Evolutionary conservation across 2,329 filamentous ascomycete genomes (phyloP), one percentile per base, ranked within the genome.

Genomic region (Cryoendolithus antarcticus): DNA sequence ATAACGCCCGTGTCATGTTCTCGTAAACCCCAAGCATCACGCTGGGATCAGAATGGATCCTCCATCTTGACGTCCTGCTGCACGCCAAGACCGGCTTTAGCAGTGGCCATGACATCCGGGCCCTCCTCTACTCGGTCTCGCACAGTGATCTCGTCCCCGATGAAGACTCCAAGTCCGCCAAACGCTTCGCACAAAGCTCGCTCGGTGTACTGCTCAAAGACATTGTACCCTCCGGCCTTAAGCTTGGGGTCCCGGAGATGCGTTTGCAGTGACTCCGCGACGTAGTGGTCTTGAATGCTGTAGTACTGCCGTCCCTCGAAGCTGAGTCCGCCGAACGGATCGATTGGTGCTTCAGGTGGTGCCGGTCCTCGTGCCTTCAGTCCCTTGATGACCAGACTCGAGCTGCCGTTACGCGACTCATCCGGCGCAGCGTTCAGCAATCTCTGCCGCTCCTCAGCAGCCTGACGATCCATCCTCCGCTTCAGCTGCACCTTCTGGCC

Each of bases 101-200:
- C 46, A 7, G 56, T 63, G n/a, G 53, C 59, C 2, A 57, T 48
- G 2, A 46, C 47, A 4, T 49, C 51, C 6, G 39, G 43, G 9
- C 48, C 47, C 30, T 48, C 46, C 4, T 48, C 59, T 35, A 59
- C 61, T 27, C 56, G 62, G 35, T 64, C 61, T 19, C 53, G 58
- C 35, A 65, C 65, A 45, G 36, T 57, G 36, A 51, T 54, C 55
- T 93, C 88, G 34, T 95, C 86, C 29, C 75, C 80, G 32, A 98
- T 69, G 51, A 93, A 93, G 32, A 93, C 83, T 1, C 83, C 86
- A 44, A 98, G 61, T 0, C 93, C 91, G 0, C 84, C 77, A 62
- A 95, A 96, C 0, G 89, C 86, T 56, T 95, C 88, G 44, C 85
- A 82, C 56, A 98, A 65, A 15, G 84, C 80, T 15, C 88, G 71